These are phyloP conservation scores for Sporobolomyces phaffii DNA, from an alignment of 768 basidiomycete genomes.

Conservation along the genomic window DNA sequence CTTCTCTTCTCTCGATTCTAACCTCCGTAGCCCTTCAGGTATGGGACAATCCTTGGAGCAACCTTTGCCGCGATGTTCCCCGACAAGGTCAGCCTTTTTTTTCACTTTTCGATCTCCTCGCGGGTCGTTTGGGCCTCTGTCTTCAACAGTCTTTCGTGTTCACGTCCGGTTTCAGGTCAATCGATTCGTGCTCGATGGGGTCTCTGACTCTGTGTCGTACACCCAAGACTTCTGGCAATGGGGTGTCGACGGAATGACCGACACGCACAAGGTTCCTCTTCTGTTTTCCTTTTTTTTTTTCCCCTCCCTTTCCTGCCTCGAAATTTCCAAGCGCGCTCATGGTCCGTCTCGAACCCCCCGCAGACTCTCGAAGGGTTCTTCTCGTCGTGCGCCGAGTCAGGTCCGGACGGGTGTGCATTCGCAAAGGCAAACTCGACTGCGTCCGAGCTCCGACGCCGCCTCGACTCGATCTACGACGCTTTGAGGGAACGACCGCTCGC, in stretches of 20 bases:
- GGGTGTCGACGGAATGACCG: constrained; percentile 19
- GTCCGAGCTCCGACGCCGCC: not conserved
- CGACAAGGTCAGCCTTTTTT: constrained; percentile 27
- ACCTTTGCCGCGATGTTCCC: constrained; percentile 42
- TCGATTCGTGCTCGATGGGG: constrained; percentile 31
- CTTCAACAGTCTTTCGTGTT: not conserved
- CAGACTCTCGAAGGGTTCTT: constrained; percentile 36
- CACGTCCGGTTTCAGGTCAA: not conserved
- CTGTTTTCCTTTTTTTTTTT: not conserved
- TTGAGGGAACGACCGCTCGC: constrained; percentile 20
- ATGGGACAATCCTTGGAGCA: constrained; percentile 41
- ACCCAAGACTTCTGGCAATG: constrained; percentile 23
- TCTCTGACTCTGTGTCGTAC: constrained; percentile 18
- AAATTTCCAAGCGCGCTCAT: not conserved
- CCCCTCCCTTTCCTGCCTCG: too few species aligned
- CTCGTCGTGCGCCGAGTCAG: constrained; percentile 20
- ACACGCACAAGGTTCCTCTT: constrained; percentile 22
- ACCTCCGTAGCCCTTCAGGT: too few species aligned
- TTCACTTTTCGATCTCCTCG: not conserved
- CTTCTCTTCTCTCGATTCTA: not conserved
- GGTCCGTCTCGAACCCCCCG: not conserved
- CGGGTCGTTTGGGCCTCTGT: not conserved
- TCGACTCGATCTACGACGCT: constrained; percentile 5
- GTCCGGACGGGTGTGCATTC: constrained; percentile 28
- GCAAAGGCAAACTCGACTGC: constrained; percentile 17